A percentile compares a stretch with the other conserved stretches of the same genome.
phyloP scores from a whole-genome alignment of 169 alveolate species.

The Cryptosporidium andersoni region DNA sequence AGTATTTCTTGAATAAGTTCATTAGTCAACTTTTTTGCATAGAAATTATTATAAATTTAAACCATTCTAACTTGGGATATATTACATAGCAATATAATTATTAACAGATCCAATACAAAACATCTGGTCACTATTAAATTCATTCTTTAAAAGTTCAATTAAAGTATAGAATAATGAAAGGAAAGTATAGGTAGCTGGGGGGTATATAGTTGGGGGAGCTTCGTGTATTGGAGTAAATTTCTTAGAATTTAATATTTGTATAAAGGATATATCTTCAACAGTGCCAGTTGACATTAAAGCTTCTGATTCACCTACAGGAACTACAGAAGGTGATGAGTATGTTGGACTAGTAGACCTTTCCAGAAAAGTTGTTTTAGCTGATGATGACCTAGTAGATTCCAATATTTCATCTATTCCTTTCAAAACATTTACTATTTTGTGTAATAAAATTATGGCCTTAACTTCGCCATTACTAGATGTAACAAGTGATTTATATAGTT shows the following conservation, averaged over 20 bases:
- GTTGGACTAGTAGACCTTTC: too few species aligned
- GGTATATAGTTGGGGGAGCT: slow-evolving; percentile 23
- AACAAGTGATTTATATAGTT: slow-evolving; percentile 15
- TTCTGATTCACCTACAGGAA: not conserved
- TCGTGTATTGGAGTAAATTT: too few species aligned
- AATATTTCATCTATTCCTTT: slow-evolving; percentile 30
- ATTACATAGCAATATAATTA: not conserved
- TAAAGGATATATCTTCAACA: not conserved
- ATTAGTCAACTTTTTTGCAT: not conserved
- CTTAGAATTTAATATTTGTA: too few species aligned
- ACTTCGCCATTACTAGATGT: slow-evolving; percentile 12
- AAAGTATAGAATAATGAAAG: slow-evolving; percentile 45
- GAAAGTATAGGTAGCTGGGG: slow-evolving; percentile 36
- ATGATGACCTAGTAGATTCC: slow-evolving; percentile 14
- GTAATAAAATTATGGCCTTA: slow-evolving; percentile 19
- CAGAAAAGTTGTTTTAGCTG: not conserved
- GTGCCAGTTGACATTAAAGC: not conserved
- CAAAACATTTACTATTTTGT: slow-evolving; percentile 6
- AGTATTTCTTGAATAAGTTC: too few species aligned
- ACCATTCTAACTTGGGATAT: not conserved
- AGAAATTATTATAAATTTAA: too few species aligned
- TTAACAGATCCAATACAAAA: slow-evolving; percentile 40
- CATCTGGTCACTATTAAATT: slow-evolving; percentile 29
- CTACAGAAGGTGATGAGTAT: not conserved
- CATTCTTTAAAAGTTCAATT: slow-evolving; percentile 22